Conservation (phyloP, 2,329 filamentous ascomycete genomes). For the Diaporthe sp. region DNA sequence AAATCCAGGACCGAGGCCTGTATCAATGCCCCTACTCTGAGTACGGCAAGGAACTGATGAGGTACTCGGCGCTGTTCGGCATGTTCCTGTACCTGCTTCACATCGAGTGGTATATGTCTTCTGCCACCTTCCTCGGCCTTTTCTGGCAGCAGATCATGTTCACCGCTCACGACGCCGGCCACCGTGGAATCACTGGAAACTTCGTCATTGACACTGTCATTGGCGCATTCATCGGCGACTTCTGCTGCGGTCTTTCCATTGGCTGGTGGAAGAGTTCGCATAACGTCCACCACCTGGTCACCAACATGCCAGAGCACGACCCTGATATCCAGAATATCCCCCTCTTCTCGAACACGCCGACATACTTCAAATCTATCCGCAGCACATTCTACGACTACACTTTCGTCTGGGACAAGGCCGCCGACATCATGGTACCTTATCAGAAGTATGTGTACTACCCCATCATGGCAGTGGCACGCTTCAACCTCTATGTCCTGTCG, state of each 20-base stretch:
- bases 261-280: constrained; percentile 80
- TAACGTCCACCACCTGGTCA: constrained; percentile 77
- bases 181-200: constrained; percentile 72
- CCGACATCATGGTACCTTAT: constrained; percentile 70
- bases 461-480: constrained; percentile 76
- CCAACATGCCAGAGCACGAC: constrained; percentile 73
- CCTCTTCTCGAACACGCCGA: constrained; percentile 76
- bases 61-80: constrained; percentile 66
- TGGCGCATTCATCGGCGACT: constrained; percentile 74
- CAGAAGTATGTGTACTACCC: constrained; percentile 80
- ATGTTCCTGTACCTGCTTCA: constrained; percentile 62
- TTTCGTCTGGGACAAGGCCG: constrained; percentile 74
- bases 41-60: constrained; percentile 70
- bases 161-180: constrained; percentile 75
- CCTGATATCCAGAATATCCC: constrained; percentile 77
- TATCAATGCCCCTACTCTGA: constrained; percentile 72
- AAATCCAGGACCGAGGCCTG: constrained; percentile 66
- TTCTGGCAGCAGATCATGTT: constrained; percentile 82
- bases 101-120: constrained; percentile 69
- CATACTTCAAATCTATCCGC: constrained; percentile 74
- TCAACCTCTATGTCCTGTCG: constrained; percentile 79
- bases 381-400: constrained; percentile 77
- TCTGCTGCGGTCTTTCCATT: constrained; percentile 75
- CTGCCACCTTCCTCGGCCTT: constrained; percentile 70
- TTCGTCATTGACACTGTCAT: constrained; percentile 72